These are phyloP conservation scores for Solanum bulbocastanum DNA, from an alignment of 257 asterid species.

Conservation along the genomic window DNA sequence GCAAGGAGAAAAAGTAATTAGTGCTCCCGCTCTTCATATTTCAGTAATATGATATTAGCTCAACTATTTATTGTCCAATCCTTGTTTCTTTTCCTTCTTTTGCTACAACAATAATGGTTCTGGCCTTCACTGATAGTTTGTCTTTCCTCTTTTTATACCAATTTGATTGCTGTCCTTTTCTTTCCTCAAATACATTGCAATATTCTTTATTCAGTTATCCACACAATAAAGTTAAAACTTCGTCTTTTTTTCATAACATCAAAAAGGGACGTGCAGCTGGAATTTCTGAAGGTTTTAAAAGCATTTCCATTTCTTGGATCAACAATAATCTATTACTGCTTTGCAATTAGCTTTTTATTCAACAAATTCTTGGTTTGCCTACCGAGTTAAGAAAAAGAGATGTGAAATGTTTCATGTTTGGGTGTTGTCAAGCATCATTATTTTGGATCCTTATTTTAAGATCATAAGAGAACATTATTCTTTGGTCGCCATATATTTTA, in stretches of 20 bases:
- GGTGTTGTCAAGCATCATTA: not conserved
- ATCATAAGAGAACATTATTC: not conserved
- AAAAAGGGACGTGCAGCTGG: not conserved
- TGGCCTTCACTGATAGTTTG: not conserved
- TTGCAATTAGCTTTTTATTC: not conserved
- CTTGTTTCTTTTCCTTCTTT: conserved; percentile 3
- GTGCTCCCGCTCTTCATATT: not conserved
- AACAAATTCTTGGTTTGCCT: not conserved
- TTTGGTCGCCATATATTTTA: not conserved
- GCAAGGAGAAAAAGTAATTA: conserved; percentile 85
- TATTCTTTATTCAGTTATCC: not conserved
- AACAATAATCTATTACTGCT: not conserved
- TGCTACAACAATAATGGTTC: not conserved
- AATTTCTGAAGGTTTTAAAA: not conserved
- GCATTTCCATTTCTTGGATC: not conserved
- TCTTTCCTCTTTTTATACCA: not conserved
- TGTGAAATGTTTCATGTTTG: not conserved
- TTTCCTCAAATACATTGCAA: not conserved
- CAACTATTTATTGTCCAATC: not conserved
- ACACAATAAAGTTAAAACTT: not conserved
- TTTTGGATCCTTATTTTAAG: not conserved
- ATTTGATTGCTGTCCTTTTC: not conserved
- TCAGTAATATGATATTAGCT: not conserved
- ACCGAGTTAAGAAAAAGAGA: not conserved
- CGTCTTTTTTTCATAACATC: not conserved